Evolutionary conservation across 257 asterid species (phyloP), one percentile per base, ranked within the genome.

Genomic region (Forsythia suspensa): DNA sequence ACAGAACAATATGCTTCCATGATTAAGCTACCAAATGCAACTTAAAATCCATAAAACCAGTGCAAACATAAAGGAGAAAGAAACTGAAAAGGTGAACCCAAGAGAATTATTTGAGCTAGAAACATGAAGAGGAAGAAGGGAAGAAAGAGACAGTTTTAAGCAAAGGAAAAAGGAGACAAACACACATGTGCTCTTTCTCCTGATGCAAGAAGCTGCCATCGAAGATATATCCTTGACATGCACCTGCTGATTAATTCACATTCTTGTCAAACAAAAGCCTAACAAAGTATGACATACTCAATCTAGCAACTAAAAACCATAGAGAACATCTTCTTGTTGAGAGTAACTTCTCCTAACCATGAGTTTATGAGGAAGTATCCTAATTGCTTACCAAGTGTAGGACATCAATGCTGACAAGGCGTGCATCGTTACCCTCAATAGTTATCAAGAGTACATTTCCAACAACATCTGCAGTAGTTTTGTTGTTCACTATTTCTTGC

Each of bases 401-500:
- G 80, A 96, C 97, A 90, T 96, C 99, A 77, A 96, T 96, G 93
- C 99, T 96, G 81, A 96, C 99, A 79, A 89, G 92, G 38, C 99
- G 99, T 5, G 99, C 97, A 80, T 96, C 99, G 82, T 88, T 81
- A 85, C 99, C 99, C 87, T 96, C 99, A 78, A 96, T 92, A 63
- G 99, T 94, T 75, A 94, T 98, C 89, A 94, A 87, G 61, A 96
- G 92, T 40, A 96, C 99, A 84, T 94, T 96, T 75, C 99, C 99
- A 83, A 98, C 98, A 83, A 91, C 98, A 87, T 96, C 98, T 59
- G 98, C 99, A 74, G 96, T 91, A 70, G 99, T 96, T 90, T 91
- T 96, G 91, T 94, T 96, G 99, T 96, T 94, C 93, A 94, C 98
- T 84, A 96, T 96, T 85, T 96, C 99, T 88, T 92, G 97, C 86